phyloP scores from a whole-genome alignment of 306 rosid species.

The Sesbania bispinosa region DNA sequence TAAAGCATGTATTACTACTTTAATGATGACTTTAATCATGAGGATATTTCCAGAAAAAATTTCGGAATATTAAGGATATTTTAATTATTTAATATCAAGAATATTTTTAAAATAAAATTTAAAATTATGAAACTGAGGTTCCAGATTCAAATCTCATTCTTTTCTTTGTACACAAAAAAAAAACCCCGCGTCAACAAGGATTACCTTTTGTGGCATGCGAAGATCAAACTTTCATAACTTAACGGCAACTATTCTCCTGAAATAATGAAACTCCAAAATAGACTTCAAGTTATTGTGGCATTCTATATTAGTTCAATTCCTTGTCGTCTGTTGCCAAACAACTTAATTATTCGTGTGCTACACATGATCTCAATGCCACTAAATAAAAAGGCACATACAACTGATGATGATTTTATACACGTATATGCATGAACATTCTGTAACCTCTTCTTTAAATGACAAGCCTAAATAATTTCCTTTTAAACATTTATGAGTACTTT shows the following conservation, averaged over 20 bases:
- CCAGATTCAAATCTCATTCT: too few relatives aligned
- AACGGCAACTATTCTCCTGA: background rate
- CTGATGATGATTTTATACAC: background rate
- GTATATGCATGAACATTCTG: too few relatives aligned
- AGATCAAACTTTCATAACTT: background rate
- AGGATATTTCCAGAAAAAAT: too few relatives aligned
- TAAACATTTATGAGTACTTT: background rate
- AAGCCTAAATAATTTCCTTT: background rate
- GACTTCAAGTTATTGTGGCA: background rate
- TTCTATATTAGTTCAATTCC: background rate
- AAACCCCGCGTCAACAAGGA: too few relatives aligned
- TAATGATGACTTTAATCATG: too few relatives aligned
- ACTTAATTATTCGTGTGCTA: background rate
- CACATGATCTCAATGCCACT: background rate
- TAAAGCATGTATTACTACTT: too few relatives aligned
- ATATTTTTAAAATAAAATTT: too few relatives aligned
- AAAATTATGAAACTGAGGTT: too few relatives aligned
- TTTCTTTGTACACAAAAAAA: too few relatives aligned
- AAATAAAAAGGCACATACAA: background rate
- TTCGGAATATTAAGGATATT: too few relatives aligned
- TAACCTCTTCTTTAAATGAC: conserved; percentile 7
- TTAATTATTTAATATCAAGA: too few relatives aligned
- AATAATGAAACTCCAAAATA: background rate
- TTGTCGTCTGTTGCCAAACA: background rate
- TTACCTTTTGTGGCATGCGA: background rate